These are phyloP conservation scores for Alternaria longipes DNA, from an alignment of 2,329 filamentous ascomycete species.

Conservation along the genomic window DNA sequence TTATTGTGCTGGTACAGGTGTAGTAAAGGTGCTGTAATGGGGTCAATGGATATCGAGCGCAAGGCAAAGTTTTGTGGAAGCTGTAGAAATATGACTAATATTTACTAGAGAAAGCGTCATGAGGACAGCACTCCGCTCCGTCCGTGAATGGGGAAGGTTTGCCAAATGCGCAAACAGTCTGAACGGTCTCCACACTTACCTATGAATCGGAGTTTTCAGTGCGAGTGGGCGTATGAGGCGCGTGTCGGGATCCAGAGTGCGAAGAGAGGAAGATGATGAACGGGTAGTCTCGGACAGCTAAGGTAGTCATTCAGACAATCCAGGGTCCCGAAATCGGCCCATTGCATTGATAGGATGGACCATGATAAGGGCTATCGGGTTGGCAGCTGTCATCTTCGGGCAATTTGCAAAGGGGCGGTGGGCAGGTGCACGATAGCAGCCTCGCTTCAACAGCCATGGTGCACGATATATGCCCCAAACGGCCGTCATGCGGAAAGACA, in stretches of 20 bases:
- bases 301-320: slow-evolving; percentile 14
- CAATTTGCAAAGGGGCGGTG: slow-evolving; percentile 22
- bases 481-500: slow-evolving; percentile 6
- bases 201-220: slow-evolving; percentile 10
- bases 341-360: slow-evolving; percentile 36
- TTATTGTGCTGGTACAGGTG: slow-evolving; percentile 10
- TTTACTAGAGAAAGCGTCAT: slow-evolving; percentile 31
- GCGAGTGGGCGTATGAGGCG: slow-evolving; percentile 11
- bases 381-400: slow-evolving; percentile 20
- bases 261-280: slow-evolving; percentile 10
- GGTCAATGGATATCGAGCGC: slow-evolving; percentile 20
- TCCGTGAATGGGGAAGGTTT: slow-evolving; percentile 27
- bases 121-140: slow-evolving; percentile 12
- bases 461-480: slow-evolving; percentile 1
- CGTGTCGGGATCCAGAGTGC: slow-evolving; percentile 9
- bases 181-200: slow-evolving; percentile 19
- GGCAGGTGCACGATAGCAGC: slow-evolving; percentile 22
- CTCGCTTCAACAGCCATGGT: slow-evolving; percentile 20
- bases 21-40: slow-evolving; percentile 12
- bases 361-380: slow-evolving; percentile 40
- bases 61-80: slow-evolving; percentile 35
- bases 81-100: slow-evolving; percentile 44
- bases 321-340: slow-evolving; percentile 44
- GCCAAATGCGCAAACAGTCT: slow-evolving; percentile 14
- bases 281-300: slow-evolving; percentile 25